Conservation (phyloP, 176 grass and related monocot genomes). For the Melocanna baccifera region DNA sequence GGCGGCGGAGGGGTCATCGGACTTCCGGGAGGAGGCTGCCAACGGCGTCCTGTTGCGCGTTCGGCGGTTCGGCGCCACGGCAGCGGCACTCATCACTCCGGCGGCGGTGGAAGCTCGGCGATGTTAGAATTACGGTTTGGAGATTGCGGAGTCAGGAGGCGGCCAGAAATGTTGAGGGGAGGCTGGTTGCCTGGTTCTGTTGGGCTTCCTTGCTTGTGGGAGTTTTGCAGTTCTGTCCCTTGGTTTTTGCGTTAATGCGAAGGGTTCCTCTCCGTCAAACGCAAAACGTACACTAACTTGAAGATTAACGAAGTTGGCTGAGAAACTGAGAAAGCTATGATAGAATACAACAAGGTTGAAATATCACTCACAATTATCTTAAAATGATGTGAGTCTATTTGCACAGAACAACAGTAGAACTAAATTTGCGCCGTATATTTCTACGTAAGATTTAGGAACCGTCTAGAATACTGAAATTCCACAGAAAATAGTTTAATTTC, state of each 20-base stretch:
- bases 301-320: no score
- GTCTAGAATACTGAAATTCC: no score
- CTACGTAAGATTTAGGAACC: no score
- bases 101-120: neutral
- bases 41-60: slow-evolving; percentile 44
- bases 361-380: no score
- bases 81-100: slow-evolving; percentile 17
- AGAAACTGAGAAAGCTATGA: no score
- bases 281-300: neutral
- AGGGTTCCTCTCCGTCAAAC: neutral
- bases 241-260: neutral
- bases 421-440: no score
- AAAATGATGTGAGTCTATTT: no score
- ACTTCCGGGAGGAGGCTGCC: slow-evolving; percentile 34
- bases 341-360: no score
- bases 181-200: slow-evolving; percentile 3
- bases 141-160: neutral
- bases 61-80: slow-evolving; percentile 31
- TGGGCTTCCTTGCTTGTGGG: slow-evolving; percentile 11
- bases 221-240: neutral
- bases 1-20: slow-evolving; percentile 18
- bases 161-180: slow-evolving; percentile 37
- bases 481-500: no score
- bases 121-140: no score
- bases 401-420: no score